Percentiles rank a stretch among this genome's conserved stretches.
Conservation (phyloP, 2,329 filamentous ascomycete species). For the Hortaea werneckii region DNA sequence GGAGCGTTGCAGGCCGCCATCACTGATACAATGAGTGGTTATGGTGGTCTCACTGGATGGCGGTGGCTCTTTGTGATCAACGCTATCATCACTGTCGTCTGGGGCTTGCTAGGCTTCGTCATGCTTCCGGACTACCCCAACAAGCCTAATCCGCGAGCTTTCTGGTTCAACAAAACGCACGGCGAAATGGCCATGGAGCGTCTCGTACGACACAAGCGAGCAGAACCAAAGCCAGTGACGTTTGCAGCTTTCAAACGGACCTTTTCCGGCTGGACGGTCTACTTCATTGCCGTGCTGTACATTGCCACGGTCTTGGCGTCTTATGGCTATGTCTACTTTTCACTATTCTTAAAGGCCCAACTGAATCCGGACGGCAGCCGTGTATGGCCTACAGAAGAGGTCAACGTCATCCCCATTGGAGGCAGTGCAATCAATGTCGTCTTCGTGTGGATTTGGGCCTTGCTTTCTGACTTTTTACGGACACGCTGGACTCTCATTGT, state of each 20-base stretch:
- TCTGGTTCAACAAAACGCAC: constrained; percentile 38
- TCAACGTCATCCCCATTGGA: not conserved
- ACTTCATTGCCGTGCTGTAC: constrained; percentile 30
- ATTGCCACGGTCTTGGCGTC: not conserved
- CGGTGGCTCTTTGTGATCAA: constrained; percentile 51
- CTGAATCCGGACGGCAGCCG: not conserved
- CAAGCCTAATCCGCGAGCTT: constrained; percentile 24
- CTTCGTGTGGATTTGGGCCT: constrained; percentile 22
- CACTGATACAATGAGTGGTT: no score
- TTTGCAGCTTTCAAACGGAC: no score
- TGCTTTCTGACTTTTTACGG: constrained; percentile 40
- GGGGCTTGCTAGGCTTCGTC: constrained; percentile 45
- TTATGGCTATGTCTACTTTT: not conserved
- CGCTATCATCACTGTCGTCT: constrained; percentile 46
- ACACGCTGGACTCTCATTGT: constrained; percentile 44
- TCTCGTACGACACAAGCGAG: constrained; percentile 34
- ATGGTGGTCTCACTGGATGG: constrained; percentile 36
- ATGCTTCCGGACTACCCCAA: constrained; percentile 44
- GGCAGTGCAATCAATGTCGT: not conserved
- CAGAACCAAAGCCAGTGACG: constrained; percentile 30
- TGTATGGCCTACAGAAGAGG: not conserved
- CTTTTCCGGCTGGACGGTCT: no score
- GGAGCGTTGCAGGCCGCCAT: constrained; percentile 43
- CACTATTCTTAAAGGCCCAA: not conserved
- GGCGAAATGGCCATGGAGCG: constrained; percentile 35